Percentiles rank a stretch among this genome's conserved stretches.
phyloP scores from a whole-genome alignment of 305 asterid species.

The Fraxinus paxiana region DNA sequence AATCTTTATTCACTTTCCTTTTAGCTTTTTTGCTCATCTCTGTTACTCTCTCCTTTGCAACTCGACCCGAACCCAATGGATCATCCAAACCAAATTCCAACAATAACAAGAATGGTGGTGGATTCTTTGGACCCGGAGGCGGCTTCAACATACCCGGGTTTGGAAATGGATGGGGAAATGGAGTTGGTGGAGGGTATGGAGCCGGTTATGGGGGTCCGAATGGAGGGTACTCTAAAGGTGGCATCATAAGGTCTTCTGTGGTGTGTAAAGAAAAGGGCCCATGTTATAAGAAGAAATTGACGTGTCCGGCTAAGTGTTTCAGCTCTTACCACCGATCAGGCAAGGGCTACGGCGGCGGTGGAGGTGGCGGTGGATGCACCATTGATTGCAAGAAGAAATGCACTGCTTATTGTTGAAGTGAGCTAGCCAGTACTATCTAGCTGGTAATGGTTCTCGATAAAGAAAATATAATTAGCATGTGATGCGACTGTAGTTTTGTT shows the following conservation, averaged over 20 bases:
- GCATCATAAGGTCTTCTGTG: conserved; percentile 35
- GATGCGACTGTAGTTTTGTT: not conserved
- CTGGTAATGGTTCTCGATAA: not conserved
- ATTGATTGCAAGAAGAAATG: conserved; percentile 76
- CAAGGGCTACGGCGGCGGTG: conserved; percentile 78
- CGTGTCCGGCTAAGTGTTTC: conserved; percentile 85
- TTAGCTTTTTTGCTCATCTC: conserved; percentile 34
- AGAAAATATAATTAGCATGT: not conserved
- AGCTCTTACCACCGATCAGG: conserved; percentile 63
- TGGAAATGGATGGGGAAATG: conserved; percentile 29
- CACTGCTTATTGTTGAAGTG: conserved; percentile 51
- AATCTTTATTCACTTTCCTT: conserved; percentile 21
- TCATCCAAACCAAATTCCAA: not conserved
- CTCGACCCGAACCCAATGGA: not conserved
- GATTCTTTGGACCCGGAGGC: conserved; percentile 49
- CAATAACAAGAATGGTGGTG: conserved; percentile 16
- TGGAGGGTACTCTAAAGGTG: conserved; percentile 61
- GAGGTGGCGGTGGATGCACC: conserved; percentile 92
- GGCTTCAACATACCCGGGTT: conserved; percentile 76
- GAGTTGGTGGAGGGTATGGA: conserved; percentile 63
- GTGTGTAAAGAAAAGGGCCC: conserved; percentile 68
- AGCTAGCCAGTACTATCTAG: not conserved
- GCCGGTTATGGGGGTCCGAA: conserved; percentile 67
- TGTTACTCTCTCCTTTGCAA: conserved; percentile 34
- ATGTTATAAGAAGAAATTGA: conserved; percentile 63